Base-by-base conservation (phyloP, 768 basidiomycete genomes). In the Paxillus ammoniavirescens region DNA sequence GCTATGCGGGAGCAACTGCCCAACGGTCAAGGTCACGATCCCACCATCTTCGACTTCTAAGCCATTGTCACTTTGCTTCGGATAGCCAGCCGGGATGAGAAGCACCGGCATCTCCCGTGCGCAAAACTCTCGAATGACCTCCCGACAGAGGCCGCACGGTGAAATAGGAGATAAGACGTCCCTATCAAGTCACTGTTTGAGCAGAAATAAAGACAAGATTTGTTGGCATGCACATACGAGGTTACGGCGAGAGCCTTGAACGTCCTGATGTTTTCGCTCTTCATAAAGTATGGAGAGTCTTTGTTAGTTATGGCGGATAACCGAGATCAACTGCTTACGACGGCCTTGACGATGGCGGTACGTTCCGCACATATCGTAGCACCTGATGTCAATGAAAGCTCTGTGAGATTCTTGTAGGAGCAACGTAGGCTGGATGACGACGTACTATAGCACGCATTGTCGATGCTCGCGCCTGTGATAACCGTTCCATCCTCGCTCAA, bases 101-200 rank as follows among this genome's bases (percentile, higher is more conserved):
- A 84, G 68, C 50, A 89, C 74, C 0, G 91, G 90, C 77, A 87
- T 89, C 23, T 84, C 75, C 36, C 82, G 78, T 6, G 80, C 69
- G 62, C 90, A 93, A 61, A 96, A 95, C 63, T 96, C 93, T 53
- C 90, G 83, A 46, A 93, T 79, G 47, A 97, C 81, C 67, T 98
- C 95, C 8, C 96, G 87, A 62, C 95, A 99, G 44, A 95, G 84
- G 2, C 96, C 96, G 68, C 97, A 98, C 0, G 96, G 96, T 2
- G 93, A 88, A 44, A 89, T 74, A 0, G 85, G 66, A 0, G 76
- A 65, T 0, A 78, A 61, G 2, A 97, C 82, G 58, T 97, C 88
- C 13, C 92, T 95, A 31, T 1, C 2, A 13, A 62, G 7, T 8
- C 21, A 12, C 12, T 26, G 36, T 8, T 23, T 23, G 17, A 5